Evolutionary conservation across 169 alveolate species (phyloP), one percentile per base, ranked within the genome.

Genomic region (Cryptosporidium parvum): DNA sequence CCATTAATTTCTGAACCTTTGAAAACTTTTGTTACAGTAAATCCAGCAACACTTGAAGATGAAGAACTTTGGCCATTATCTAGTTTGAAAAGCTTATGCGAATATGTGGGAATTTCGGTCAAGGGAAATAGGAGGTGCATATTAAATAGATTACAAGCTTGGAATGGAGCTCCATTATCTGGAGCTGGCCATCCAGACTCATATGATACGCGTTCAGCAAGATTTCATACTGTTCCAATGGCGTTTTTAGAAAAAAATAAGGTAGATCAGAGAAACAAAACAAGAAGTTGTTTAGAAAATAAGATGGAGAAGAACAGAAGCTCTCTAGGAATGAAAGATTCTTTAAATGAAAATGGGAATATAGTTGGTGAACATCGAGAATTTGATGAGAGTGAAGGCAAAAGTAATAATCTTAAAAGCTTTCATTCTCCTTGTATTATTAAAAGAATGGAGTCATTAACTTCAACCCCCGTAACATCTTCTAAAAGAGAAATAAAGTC

Each of bases 151-250:
- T 52, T 80, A 26, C 89, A 80, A 31, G 65, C 72, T 80, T 80
- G 89, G 89, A 80, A 80, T 33, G 89, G 75, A 61, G 89, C 89
- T 62, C 89, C 89, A 26, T 65, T 80, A 26, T 80, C 89, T 3
- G 89, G 89, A 48, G 89, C 89, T 6, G 89, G 89, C 12, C 89
- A 80, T 48, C 89, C 89, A 8, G 89, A 80, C 29, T 45, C 33
- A 8, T 80, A 62, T 42, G 75, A 80, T 23, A 80, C 89, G 3
- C 73, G 89, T 9, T 80, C 89, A 8, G 89, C 80, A n/a, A 59
- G 89, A 44, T 65, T 80, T 51, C 89, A 80, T 48, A 80, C 89
- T 7, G 65, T 80, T 61, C 89, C 89, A 23, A 80, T 80, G 89
- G 80, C 68, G 5, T 80, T 45, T 42, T 23, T 80, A 9, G 72